Percentiles rank a stretch among this genome's conserved stretches.
These are phyloP conservation scores for Coccinonectria pachysandricola DNA, from an alignment of 2,329 filamentous ascomycete species.

Conservation along the genomic window DNA sequence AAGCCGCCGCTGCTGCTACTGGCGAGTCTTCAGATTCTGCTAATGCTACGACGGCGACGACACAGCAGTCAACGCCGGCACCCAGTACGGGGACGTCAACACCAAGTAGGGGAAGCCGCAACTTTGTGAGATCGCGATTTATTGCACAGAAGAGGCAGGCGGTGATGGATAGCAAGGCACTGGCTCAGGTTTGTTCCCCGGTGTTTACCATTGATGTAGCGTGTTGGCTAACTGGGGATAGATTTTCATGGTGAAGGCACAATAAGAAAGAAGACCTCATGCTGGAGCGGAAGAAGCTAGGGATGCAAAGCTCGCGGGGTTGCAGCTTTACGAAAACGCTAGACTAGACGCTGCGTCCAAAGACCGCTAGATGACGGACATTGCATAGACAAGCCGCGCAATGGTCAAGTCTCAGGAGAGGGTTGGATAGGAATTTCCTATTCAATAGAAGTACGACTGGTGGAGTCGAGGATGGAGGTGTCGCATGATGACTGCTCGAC, in stretches of 20 bases:
- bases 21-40: slow-evolving; percentile 13
- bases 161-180: slow-evolving; percentile 65
- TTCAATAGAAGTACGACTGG: no score
- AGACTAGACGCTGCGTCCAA: no score
- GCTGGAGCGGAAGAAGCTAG: no score
- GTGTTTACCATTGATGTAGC: slow-evolving; percentile 9
- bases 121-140: slow-evolving; percentile 67
- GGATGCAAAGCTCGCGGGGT: no score
- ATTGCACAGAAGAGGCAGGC: slow-evolving; percentile 85
- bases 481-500: no score
- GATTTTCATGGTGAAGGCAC: slow-evolving; percentile 61
- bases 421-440: no score
- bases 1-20: slow-evolving; percentile 13
- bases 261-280: slow-evolving; percentile 1
- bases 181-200: slow-evolving; percentile 61
- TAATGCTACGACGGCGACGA: slow-evolving; percentile 5
- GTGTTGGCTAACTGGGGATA: slow-evolving; percentile 19
- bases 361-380: no score
- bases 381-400: no score
- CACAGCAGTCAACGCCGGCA: slow-evolving; percentile 14
- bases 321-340: no score
- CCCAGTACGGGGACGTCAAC: slow-evolving; percentile 29
- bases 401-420: no score
- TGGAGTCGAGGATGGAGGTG: no score
- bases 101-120: slow-evolving; percentile 44